These are phyloP conservation scores for Arabidopsis suecica DNA, from an alignment of 345 rosid genomes.

Conservation along the genomic window DNA sequence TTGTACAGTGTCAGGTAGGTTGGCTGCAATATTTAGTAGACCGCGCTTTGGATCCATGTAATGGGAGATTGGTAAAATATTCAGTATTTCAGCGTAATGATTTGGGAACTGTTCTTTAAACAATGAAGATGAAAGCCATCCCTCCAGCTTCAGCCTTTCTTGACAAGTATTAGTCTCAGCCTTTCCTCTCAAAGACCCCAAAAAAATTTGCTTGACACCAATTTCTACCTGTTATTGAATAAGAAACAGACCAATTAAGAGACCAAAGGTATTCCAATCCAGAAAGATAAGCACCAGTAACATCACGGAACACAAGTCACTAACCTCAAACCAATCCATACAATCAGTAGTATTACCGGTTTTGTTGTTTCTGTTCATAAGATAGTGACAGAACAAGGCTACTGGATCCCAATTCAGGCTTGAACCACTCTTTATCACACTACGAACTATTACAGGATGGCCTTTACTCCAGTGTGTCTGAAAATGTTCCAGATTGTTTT, in stretches of 20 bases:
- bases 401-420: slow-evolving; percentile 87
- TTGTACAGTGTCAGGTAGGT: slow-evolving; percentile 54
- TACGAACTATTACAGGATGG: slow-evolving; percentile 82
- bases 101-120: slow-evolving; percentile 83
- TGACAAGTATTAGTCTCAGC: slow-evolving; percentile 63
- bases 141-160: slow-evolving; percentile 83
- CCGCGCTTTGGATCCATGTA: slow-evolving; percentile 84
- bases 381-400: slow-evolving; percentile 83
- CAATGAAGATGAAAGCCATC: slow-evolving; percentile 83
- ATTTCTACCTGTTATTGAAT: slow-evolving; percentile 77
- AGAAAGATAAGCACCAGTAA: neutral
- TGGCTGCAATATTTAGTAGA: slow-evolving; percentile 73
- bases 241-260: slow-evolving; percentile 15
- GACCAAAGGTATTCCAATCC: neutral
- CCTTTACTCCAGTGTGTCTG: slow-evolving; percentile 96
- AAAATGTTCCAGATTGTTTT: slow-evolving; percentile 83
- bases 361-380: slow-evolving; percentile 57
- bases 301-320: slow-evolving; percentile 40
- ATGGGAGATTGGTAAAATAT: slow-evolving; percentile 71
- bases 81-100: slow-evolving; percentile 74
- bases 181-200: slow-evolving; percentile 76
- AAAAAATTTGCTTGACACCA: slow-evolving; percentile 67
- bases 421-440: slow-evolving; percentile 62
- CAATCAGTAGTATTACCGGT: slow-evolving; percentile 41
- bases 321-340: slow-evolving; percentile 94